Percentiles rank a stretch among this genome's conserved stretches.
Evolutionary conservation across 805 yeast genomes (phyloP).

Genomic region (Candida sphagnicola): DNA sequence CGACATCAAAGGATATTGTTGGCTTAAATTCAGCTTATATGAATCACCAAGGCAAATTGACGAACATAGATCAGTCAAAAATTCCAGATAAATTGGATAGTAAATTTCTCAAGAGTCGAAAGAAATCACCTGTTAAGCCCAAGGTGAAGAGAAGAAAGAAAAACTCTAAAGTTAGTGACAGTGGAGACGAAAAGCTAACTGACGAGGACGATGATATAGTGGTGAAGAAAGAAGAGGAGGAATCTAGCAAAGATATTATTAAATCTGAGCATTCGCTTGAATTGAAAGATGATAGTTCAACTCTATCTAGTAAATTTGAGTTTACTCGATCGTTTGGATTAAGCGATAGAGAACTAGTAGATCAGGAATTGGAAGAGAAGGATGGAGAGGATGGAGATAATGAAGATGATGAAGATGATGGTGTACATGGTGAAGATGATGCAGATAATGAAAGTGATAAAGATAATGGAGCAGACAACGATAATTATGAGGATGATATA

Average conservation of each 20-base stretch:
- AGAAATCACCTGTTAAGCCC: slow-evolving; percentile 10
- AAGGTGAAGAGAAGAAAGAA: slow-evolving; percentile 7
- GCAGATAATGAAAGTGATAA: slow-evolving; percentile 8
- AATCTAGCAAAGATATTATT: background rate
- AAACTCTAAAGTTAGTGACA: background rate
- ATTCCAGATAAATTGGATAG: slow-evolving; percentile 18
- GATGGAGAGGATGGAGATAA: background rate
- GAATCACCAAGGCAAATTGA: slow-evolving; percentile 14
- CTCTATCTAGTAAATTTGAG: background rate
- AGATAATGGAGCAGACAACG: slow-evolving; percentile 6
- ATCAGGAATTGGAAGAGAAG: slow-evolving; percentile 3
- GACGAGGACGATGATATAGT: background rate
- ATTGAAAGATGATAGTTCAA: slow-evolving; percentile 4
- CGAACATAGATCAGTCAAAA: slow-evolving; percentile 12
- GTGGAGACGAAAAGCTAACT: background rate
- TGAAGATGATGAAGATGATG: slow-evolving; percentile 3
- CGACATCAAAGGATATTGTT: slow-evolving; percentile 6
- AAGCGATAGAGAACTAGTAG: slow-evolving; percentile 4
- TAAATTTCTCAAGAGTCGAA: slow-evolving; percentile 12
- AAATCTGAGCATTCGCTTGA: slow-evolving; percentile 4
- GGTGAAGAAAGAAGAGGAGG: slow-evolving; percentile 1
- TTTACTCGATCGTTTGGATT: slow-evolving; percentile 2
- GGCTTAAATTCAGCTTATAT: slow-evolving; percentile 15
- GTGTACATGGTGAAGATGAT: slow-evolving; percentile 5
- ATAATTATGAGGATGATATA: slow-evolving; percentile 3